phyloP scores from a whole-genome alignment of 2,329 filamentous ascomycete species.

The Ceratocystis destructans region DNA sequence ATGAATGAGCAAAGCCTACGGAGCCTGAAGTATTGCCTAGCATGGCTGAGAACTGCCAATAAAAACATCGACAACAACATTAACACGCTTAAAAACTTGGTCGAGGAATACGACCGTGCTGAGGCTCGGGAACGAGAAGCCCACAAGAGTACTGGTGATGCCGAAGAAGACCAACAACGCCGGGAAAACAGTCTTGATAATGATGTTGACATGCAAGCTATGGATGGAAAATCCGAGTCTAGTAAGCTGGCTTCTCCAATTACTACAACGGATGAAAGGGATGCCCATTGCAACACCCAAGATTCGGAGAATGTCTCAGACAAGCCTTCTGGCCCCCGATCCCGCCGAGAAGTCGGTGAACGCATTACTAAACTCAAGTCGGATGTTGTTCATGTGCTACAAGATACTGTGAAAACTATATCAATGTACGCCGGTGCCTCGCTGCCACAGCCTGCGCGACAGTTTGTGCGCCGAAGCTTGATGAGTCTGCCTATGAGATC shows the following conservation, averaged over 20 bases:
- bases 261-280: neutral
- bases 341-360: conserved; percentile 35
- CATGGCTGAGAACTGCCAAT: conserved; percentile 69
- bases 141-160: neutral
- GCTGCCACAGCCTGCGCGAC: conserved; percentile 73
- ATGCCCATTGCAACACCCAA: neutral
- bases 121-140: conserved; percentile 21
- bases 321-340: conserved; percentile 10
- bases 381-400: conserved; percentile 65
- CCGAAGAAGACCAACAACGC: conserved; percentile 11
- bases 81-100: conserved; percentile 54
- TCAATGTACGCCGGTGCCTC: conserved; percentile 86
- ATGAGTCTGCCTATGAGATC: conserved; percentile 75
- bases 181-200: conserved; percentile 13
- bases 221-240: conserved; percentile 23
- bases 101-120: conserved; percentile 67
- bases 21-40: conserved; percentile 72
- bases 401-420: conserved; percentile 69
- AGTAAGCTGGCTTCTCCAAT: conserved; percentile 12
- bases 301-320: neutral
- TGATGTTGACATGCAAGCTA: conserved; percentile 21
- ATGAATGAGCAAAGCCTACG: conserved; percentile 80
- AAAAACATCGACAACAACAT: conserved; percentile 66
- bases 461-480: conserved; percentile 70
- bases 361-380: conserved; percentile 53